These are phyloP conservation scores for Coccinonectria pachysandricola DNA, from an alignment of 2,329 filamentous ascomycete genomes.

Conservation along the genomic window DNA sequence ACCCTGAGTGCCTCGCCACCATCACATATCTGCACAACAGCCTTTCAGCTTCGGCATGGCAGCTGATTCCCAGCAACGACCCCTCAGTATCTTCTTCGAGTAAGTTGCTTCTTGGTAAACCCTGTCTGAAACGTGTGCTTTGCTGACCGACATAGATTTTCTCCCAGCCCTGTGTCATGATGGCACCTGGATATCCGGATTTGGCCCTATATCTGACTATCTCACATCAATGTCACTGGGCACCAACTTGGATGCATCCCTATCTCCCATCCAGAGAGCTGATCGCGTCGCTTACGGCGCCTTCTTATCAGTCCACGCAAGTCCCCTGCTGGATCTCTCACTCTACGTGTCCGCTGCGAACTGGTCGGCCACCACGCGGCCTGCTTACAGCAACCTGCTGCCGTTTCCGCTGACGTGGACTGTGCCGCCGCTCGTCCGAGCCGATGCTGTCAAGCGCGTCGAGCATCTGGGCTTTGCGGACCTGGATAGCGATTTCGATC, in stretches of 20 bases:
- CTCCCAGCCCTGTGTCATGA: conserved; percentile 45
- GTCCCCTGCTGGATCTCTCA: conserved; percentile 70
- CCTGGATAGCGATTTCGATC: conserved; percentile 50
- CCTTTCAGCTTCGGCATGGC: conserved; percentile 52
- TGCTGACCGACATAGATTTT: conserved; percentile 32
- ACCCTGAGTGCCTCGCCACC: conserved; percentile 78
- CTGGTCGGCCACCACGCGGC: conserved; percentile 66
- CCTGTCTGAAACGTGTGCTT: conserved; percentile 9
- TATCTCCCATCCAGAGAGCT: conserved; percentile 31
- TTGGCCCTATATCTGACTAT: conserved; percentile 49
- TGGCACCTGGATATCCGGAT: conserved; percentile 48
- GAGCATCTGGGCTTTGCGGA: conserved; percentile 59
- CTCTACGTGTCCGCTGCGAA: conserved; percentile 87
- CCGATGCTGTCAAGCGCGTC: conserved; percentile 59
- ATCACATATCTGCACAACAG: conserved; percentile 64
- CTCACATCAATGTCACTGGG: conserved; percentile 31
- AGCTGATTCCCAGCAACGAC: conserved; percentile 63
- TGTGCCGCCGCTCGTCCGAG: conserved; percentile 62
- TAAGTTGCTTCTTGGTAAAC: conserved; percentile 32
- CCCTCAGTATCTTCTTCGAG: conserved; percentile 59
- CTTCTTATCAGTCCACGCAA: conserved; percentile 65
- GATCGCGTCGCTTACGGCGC: conserved; percentile 47
- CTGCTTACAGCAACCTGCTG: conserved; percentile 69
- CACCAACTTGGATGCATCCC: conserved; percentile 28
- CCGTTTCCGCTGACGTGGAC: conserved; percentile 85